Evolutionary conservation across 2,329 filamentous ascomycete genomes (phyloP).

Genomic region (Catunica adiposa): DNA sequence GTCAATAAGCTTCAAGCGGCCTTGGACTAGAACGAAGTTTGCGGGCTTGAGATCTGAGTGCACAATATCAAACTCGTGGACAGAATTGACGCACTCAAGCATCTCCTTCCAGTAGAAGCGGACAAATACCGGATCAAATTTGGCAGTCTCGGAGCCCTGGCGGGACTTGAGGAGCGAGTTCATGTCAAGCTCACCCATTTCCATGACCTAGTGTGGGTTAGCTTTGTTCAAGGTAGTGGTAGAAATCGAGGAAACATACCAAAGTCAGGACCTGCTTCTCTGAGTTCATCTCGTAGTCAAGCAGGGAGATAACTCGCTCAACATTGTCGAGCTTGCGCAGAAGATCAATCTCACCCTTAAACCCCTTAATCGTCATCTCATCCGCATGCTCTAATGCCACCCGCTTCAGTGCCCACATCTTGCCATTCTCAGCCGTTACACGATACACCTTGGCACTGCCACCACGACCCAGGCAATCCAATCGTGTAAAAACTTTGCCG

Average conservation of each 20-base stretch:
- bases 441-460: constrained; percentile 90
- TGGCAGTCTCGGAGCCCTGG: constrained; percentile 53
- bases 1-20: constrained; percentile 86
- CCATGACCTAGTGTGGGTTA: constrained; percentile 54
- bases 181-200: constrained; percentile 88
- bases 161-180: constrained; percentile 66
- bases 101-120: constrained; percentile 99
- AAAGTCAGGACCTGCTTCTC: constrained; percentile 79
- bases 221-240: not conserved
- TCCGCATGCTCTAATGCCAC: constrained; percentile 85
- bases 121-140: constrained; percentile 76
- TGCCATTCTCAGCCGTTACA: constrained; percentile 92
- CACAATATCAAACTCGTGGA: constrained; percentile 82
- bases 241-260: constrained; percentile 32
- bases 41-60: constrained; percentile 95
- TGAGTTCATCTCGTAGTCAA: constrained; percentile 85
- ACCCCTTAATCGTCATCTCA: constrained; percentile 65
- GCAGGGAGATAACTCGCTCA: constrained; percentile 77
- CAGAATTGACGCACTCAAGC: constrained; percentile 82
- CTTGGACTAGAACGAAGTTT: constrained; percentile 87
- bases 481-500: constrained; percentile 72
- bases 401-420: constrained; percentile 83
- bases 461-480: constrained; percentile 81
- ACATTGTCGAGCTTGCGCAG: constrained; percentile 67
- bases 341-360: constrained; percentile 89